Percentiles rank a stretch among this genome's conserved stretches.
Evolutionary conservation across 192 early-diverging fungal genomes (phyloP).

Genomic region (Gryganskiella cystojenkinii): DNA sequence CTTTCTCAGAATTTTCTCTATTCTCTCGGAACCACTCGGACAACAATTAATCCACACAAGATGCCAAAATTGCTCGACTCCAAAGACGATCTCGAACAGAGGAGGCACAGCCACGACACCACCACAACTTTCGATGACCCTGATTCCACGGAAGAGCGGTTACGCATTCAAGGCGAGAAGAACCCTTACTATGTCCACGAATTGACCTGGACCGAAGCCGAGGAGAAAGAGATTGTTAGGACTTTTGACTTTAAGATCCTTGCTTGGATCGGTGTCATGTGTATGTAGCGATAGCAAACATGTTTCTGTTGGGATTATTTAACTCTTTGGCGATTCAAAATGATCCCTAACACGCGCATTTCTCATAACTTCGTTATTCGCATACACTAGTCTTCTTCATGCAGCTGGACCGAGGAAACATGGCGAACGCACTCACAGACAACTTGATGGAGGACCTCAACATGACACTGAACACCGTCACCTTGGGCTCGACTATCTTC

Average conservation of each 20-base stretch:
- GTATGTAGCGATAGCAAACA: too few species aligned
- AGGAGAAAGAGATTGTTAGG: constrained; percentile 60
- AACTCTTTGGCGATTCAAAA: not conserved
- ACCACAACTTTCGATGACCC: not conserved
- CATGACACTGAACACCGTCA: constrained; percentile 57
- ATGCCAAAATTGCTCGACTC: not conserved
- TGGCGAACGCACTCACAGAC: constrained; percentile 60
- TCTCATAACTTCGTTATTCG: constrained; percentile 49
- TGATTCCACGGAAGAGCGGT: constrained; percentile 4
- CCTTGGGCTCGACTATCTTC: constrained; percentile 59
- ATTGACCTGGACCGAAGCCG: constrained; percentile 60
- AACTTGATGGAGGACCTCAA: constrained; percentile 61
- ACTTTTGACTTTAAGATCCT: constrained; percentile 57
- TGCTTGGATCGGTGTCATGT: constrained; percentile 60
- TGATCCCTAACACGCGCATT: not conserved
- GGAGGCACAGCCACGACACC: constrained; percentile 3
- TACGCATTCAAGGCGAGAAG: constrained; percentile 32
- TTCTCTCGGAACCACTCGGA: too few species aligned
- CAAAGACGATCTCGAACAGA: constrained; percentile 20
- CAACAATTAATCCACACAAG: too few species aligned
- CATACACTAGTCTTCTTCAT: constrained; percentile 43
- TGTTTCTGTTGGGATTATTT: too few species aligned
- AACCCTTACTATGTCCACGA: constrained; percentile 49
- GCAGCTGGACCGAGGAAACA: constrained; percentile 61
- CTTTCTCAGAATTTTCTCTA: not conserved